A percentile compares a stretch with the other conserved stretches of the same genome.
These are phyloP conservation scores for Cadophora sp. DNA, from an alignment of 2,329 filamentous ascomycete genomes.

Conservation along the genomic window DNA sequence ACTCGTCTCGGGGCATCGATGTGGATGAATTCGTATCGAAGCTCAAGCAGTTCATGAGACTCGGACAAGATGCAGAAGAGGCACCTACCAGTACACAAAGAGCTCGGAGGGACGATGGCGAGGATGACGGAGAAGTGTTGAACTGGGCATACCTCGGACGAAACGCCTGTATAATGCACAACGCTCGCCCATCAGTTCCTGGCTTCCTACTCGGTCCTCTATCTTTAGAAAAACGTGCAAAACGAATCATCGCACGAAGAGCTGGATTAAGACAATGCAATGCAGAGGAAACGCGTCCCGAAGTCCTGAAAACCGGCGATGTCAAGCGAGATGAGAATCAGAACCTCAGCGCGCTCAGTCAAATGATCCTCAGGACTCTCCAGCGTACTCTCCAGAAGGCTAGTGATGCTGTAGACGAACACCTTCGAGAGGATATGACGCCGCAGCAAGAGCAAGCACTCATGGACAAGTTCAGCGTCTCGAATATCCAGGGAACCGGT, in stretches of 20 bases:
- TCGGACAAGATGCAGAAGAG: constrained; percentile 62
- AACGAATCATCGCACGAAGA: constrained; percentile 73
- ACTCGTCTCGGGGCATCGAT: constrained; percentile 77
- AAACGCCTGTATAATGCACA: constrained; percentile 75
- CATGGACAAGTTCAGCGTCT: constrained; percentile 71
- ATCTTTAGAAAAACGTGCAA: constrained; percentile 84
- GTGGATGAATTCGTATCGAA: constrained; percentile 92
- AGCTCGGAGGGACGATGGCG: constrained; percentile 62
- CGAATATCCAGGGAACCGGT: constrained; percentile 58
- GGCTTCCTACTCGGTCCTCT: constrained; percentile 89
- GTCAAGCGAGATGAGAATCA: constrained; percentile 77
- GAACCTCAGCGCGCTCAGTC: constrained; percentile 80
- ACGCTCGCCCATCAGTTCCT: constrained; percentile 76
- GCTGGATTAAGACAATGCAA: constrained; percentile 71
- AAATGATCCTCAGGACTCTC: constrained; percentile 65
- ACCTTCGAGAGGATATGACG: constrained; percentile 54
- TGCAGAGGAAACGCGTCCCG: constrained; percentile 74
- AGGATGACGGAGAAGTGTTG: constrained; percentile 76
- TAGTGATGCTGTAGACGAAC: constrained; percentile 46
- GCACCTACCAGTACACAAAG: constrained; percentile 52
- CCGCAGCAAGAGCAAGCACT: constrained; percentile 56
- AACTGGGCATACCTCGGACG: constrained; percentile 88
- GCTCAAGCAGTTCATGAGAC: constrained; percentile 85
- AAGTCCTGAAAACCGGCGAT: constrained; percentile 78
- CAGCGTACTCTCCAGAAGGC: not conserved